Base-by-base conservation (phyloP, 345 rosid genomes). In the Noccaea caerulescens region DNA sequence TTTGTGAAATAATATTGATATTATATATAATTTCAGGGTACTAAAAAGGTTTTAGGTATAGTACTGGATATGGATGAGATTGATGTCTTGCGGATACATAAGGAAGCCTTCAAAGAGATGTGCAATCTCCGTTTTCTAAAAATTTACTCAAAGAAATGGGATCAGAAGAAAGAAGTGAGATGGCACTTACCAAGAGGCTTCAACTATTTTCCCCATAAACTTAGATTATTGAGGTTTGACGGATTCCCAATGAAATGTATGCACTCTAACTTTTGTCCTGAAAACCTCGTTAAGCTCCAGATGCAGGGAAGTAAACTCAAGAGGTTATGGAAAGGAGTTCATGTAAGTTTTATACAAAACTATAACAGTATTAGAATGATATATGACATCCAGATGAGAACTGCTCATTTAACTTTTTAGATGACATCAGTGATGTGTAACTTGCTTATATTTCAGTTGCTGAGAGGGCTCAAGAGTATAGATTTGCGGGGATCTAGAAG, bases 41-140 rank as follows among this genome's bases (percentile, higher is more conserved):
- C 68, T 10, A 6, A 72, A 30, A 27, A 61, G 5, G 18, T 76
- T 6, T 38, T 71, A 38, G 80, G 75, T 5, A 45, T 76, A 14
- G 14, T 38, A 16, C 7, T 80, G 38, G 2, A 10, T 20, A 68
- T 32, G 3, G 20, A 12, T 30, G 72, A 3, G 18, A 30, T 16
- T 33, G 10, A 53, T 38, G 32, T 58, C 14, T 3, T 73, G 8
- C 3, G 11, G 9, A 7, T 73, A 37, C 5, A 7, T 27, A 13
- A 46, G 1, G 14, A 7, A 6, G 66, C 45, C 7, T 78, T 78
- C 18, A 10, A 3, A 39, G 65, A 18, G 12, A 73, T 78, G 78
- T 0, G 1, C 8, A 69, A 73, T 69, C 78, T 73, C 7, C 61
- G 43, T 44, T 47, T 73, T 2, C 71, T 47, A 14, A 13, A 47